A percentile compares a stretch with the other conserved stretches of the same genome.
phyloP scores from a whole-genome alignment of 2,329 filamentous ascomycete species.

The Neonectria magnoliae region DNA sequence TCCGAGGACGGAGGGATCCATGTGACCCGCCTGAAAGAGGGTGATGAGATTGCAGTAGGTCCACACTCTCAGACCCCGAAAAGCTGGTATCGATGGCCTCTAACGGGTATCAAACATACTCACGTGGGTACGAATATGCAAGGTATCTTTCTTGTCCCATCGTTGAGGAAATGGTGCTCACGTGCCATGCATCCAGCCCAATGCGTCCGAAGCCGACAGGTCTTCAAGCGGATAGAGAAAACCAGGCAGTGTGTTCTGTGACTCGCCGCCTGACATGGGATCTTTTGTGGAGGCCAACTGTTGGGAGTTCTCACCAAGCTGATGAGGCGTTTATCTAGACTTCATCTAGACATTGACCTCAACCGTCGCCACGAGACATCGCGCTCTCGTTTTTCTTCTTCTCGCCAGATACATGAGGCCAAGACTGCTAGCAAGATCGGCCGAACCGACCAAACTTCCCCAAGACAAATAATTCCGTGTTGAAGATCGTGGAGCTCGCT shows the following conservation, averaged over 20 bases:
- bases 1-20: background rate
- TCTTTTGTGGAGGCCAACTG: background rate
- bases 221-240: too few species aligned
- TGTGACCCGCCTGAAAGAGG: background rate
- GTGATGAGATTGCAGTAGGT: background rate
- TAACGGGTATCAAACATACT: background rate
- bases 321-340: background rate
- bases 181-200: background rate
- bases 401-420: background rate
- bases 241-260: background rate
- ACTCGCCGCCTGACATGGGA: background rate
- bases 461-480: slow-evolving; percentile 7
- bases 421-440: background rate
- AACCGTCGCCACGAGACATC: slow-evolving; percentile 1
- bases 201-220: background rate
- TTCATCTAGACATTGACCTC: slow-evolving; percentile 1
- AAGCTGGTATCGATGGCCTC: background rate
- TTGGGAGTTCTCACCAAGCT: background rate
- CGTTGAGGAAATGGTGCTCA: background rate
- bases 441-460: slow-evolving; percentile 1
- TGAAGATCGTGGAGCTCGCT: slow-evolving; percentile 7
- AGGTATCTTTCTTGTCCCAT: background rate
- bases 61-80: background rate
- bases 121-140: background rate
- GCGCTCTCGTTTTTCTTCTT: background rate